Evolutionary conservation across 148 eudicot species (phyloP).

Genomic region (Suaeda aralocaspica): DNA sequence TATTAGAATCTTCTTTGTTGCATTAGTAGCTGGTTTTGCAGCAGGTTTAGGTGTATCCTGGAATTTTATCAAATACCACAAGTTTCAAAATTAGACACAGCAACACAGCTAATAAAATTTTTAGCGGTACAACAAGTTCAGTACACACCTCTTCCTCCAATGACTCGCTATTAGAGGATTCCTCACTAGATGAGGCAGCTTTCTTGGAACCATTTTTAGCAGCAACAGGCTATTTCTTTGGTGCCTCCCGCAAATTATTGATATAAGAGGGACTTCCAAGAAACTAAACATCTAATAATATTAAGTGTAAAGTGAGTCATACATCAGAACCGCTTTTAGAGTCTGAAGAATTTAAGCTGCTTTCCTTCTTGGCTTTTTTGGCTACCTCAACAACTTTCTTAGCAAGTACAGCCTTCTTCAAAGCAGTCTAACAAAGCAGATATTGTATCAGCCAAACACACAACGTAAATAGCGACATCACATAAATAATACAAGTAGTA

Average conservation of each 20-base stretch:
- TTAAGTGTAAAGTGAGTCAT: background rate
- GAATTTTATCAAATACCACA: background rate
- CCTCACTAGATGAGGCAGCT: constrained; percentile 30
- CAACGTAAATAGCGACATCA: background rate
- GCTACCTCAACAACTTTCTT: no score
- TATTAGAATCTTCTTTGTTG: no score
- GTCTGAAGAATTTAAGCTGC: constrained; percentile 36
- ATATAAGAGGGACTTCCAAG: constrained; percentile 14
- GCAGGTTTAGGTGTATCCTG: constrained; percentile 10
- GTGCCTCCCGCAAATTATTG: constrained; percentile 10
- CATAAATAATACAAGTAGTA: background rate
- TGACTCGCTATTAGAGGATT: constrained; percentile 18
- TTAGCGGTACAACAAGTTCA: no score
- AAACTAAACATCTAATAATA: no score
- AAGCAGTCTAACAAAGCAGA: constrained; percentile 11
- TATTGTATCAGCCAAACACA: background rate
- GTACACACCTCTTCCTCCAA: constrained; percentile 26
- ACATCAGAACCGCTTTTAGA: constrained; percentile 43
- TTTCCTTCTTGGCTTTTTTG: constrained; percentile 20
- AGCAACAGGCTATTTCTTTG: constrained; percentile 23
- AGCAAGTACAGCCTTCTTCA: constrained; percentile 23
- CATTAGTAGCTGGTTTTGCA: constrained; percentile 8
- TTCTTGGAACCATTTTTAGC: constrained; percentile 29
- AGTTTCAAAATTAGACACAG: background rate
- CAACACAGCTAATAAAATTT: no score